Percentiles rank a stretch among this genome's conserved stretches.
phyloP scores from a whole-genome alignment of 2,329 filamentous ascomycete species.

The Claviceps paspali region DNA sequence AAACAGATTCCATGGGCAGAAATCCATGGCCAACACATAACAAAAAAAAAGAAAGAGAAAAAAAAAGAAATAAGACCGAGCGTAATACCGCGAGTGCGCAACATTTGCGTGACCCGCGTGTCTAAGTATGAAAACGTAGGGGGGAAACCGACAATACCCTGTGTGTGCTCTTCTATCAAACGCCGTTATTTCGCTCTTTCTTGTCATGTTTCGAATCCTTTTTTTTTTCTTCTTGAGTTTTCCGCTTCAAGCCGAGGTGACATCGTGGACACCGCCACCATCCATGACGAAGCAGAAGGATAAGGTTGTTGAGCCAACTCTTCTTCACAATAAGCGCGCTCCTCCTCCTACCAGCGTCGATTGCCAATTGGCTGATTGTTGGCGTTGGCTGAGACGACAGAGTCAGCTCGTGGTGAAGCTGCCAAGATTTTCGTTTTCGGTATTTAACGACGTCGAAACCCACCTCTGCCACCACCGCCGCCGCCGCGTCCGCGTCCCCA shows the following conservation, averaged over 20 bases:
- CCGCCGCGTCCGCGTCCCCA: conserved; percentile 48
- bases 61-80: not conserved
- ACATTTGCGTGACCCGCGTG: conserved; percentile 5
- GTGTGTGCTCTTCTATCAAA: conserved; percentile 16
- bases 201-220: not conserved
- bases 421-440: conserved; percentile 11
- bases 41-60: conserved; percentile 1
- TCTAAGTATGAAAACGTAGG: conserved; percentile 9
- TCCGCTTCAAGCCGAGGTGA: no score
- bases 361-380: conserved; percentile 35
- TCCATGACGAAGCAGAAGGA: no score
- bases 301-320: conserved; percentile 1
- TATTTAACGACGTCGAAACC: conserved; percentile 21
- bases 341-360: conserved; percentile 34
- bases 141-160: conserved; percentile 7
- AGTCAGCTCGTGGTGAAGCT: conserved; percentile 20
- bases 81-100: conserved; percentile 5
- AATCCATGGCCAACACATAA: conserved; percentile 1
- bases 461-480: conserved; percentile 27
- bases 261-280: no score
- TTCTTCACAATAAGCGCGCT: not conserved
- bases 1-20: not conserved
- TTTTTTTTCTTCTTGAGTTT: not conserved
- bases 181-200: conserved; percentile 11
- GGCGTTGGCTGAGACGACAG: conserved; percentile 26